Conservation (phyloP, 805 yeast species). For the Candida dendrica region DNA sequence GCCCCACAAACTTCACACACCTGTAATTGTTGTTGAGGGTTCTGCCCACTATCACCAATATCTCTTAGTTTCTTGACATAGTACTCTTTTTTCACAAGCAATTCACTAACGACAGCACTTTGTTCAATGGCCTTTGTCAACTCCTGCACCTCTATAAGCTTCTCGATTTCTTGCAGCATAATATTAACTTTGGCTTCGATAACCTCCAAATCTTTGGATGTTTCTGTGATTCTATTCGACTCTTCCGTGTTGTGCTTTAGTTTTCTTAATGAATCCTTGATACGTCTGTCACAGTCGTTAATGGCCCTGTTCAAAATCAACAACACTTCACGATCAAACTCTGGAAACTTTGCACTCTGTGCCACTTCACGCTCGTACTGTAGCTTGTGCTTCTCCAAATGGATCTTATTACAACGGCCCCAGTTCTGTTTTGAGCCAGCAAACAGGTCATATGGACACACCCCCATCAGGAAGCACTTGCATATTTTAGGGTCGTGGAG, state of each 20-base stretch:
- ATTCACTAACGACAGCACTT: slow-evolving; percentile 36
- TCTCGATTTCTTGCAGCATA: slow-evolving; percentile 57
- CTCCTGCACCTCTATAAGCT: slow-evolving; percentile 43
- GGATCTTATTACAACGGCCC: slow-evolving; percentile 74
- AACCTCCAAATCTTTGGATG: slow-evolving; percentile 50
- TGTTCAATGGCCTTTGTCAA: slow-evolving; percentile 44
- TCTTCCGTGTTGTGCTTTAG: slow-evolving; percentile 74
- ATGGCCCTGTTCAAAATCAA: slow-evolving; percentile 47
- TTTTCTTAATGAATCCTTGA: slow-evolving; percentile 53
- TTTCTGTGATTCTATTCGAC: slow-evolving; percentile 45
- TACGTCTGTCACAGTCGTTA: slow-evolving; percentile 59
- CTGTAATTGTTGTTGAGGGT: slow-evolving; percentile 85
- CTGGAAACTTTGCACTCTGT: slow-evolving; percentile 36
- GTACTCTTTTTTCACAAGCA: slow-evolving; percentile 40
- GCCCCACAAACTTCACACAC: slow-evolving; percentile 91
- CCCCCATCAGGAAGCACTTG: slow-evolving; percentile 74
- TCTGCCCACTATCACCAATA: slow-evolving; percentile 70
- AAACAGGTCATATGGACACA: slow-evolving; percentile 81
- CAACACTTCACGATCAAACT: slow-evolving; percentile 39
- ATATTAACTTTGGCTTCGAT: slow-evolving; percentile 59
- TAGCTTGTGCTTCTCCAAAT: slow-evolving; percentile 64
- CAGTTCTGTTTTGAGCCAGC: slow-evolving; percentile 74
- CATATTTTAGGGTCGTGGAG: slow-evolving; percentile 59
- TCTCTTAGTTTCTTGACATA: slow-evolving; percentile 51
- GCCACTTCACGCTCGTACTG: slow-evolving; percentile 50